Evolutionary conservation across 1,284 basidiomycete genomes (phyloP), one percentile per base, ranked within the genome.

Genomic region (Paramarasmius palmivorus): DNA sequence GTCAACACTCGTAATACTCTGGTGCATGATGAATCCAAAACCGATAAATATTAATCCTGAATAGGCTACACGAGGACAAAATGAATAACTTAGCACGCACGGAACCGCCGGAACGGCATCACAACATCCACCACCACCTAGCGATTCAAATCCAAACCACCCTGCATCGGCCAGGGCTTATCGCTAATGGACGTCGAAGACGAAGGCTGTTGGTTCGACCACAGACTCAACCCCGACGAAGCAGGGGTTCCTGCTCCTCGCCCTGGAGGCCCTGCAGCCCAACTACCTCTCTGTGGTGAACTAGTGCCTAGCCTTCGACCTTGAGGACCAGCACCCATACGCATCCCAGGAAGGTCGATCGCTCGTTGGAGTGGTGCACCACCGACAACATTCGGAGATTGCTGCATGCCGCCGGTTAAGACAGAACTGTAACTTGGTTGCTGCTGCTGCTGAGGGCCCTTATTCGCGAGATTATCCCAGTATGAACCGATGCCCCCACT

Each of bases 281-380:
- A 53, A 14, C 48, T 26, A n/a, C 49, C 55, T 46, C 51, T 15
- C 49, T 55, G 25, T 26, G 55, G 17, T 26, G 49, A 59, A 68
- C 61, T 50, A 73, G 67, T 6, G 70, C 75, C 29, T 53, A 77
- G 76, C 23, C 73, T 75, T 14, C 75, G 66, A 53, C 79, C 69
- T 40, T 80, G 69, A n/a, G 67, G 73, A 56, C 73, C 74, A n/a
- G 71, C 73, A 38, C 73, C 74, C 52, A 73, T 64, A n/a, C 81
- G 73, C 68, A 79, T 73, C 14, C 70, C 71, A 19, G 72, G 73
- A 39, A 77, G 77, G 54, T 81, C 58, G 38, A 82, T 79, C 67
- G 77, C 68, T 17, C 79, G 67, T 57, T 80, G 79, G 46, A 78
- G 61, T 4, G 74, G 71, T 2, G 65, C 63, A 1, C 70, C 70